Base-by-base conservation (phyloP, 1,284 basidiomycete species). In the Boletus mariae region DNA sequence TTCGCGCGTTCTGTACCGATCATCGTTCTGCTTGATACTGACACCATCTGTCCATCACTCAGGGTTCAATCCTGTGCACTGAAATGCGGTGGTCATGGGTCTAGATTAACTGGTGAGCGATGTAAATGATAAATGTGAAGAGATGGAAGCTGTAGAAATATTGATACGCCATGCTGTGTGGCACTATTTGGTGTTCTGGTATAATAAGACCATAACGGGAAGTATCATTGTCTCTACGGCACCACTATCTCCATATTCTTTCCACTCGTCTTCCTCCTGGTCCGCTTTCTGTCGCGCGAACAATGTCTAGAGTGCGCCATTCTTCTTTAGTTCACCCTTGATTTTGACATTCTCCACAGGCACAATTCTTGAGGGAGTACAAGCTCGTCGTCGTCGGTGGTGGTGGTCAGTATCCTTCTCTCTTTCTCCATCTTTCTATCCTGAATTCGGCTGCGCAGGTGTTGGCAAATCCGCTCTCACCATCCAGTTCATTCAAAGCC, bases 361-460 rank as follows among this genome's bases (percentile, higher is more conserved):
- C 92, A 59, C 91, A 94, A 70, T 95, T 96, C 76, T 76, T 96
- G 72, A 80, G 93, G 68, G 94, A 97, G 72, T 96, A 96, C 77
- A 95, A 94, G 78, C 85, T 98, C 59, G 96, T 99, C 59, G 95
- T 98, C 58, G 94, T 98, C 59, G 95, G 95, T 54, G 95, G 95
- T 71, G 96, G 95, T 83, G 95, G 95, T 90, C 64, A 70, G 87
- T 79, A 23, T 31, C 25, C 15, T 20, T 11, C 37, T 12, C 37
- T 29, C 29, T 5, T 26, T 28, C 10, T 42, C 17, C 11, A 34
- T 5, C 31, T 3, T 42, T 38, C 17, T 51, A 49, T 47, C 46
- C 55, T 4, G 5, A 15, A 31, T 37, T 13, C 13, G 23, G 31
- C 10, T 7, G 13, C 12, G n/a, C 59, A 94, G 94, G 93, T 80